phyloP scores from a whole-genome alignment of 345 rosid species.

The Balakata baccata region DNA sequence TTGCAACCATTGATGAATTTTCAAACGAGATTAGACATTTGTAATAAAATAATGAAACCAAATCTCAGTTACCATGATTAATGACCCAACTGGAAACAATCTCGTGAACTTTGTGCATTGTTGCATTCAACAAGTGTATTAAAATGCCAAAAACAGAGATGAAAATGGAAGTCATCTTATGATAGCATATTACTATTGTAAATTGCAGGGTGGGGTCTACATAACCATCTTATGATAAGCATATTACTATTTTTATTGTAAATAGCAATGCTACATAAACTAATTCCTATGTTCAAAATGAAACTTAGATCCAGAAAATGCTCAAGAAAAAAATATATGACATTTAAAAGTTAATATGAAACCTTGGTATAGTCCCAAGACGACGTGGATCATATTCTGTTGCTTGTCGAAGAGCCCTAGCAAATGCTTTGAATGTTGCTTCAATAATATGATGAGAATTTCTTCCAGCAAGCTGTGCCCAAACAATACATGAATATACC shows the following conservation, averaged over 20 bases:
- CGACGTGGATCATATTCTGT: slow-evolving; percentile 75
- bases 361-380: slow-evolving; percentile 85
- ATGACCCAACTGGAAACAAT: background rate
- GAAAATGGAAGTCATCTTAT: too few species aligned
- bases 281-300: background rate
- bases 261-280: background rate
- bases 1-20: background rate
- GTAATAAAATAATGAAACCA: background rate
- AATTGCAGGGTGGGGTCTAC: too few species aligned
- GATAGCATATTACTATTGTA: too few species aligned
- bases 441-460: slow-evolving; percentile 92
- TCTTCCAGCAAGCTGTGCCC: slow-evolving; percentile 73
- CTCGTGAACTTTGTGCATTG: background rate
- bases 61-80: background rate
- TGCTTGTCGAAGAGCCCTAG: slow-evolving; percentile 93
- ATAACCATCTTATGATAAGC: too few species aligned
- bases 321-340: background rate
- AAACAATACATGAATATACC: slow-evolving; percentile 10
- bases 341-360: slow-evolving; percentile 10
- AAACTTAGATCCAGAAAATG: background rate
- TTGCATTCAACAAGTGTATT: background rate
- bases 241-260: too few species aligned
- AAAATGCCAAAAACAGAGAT: background rate
- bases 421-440: slow-evolving; percentile 96
- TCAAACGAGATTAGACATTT: background rate